Percentiles rank a stretch among this genome's conserved stretches.
These are phyloP conservation scores for Exophiala xenobiotica DNA, from an alignment of 2,329 filamentous ascomycete species.

Conservation along the genomic window DNA sequence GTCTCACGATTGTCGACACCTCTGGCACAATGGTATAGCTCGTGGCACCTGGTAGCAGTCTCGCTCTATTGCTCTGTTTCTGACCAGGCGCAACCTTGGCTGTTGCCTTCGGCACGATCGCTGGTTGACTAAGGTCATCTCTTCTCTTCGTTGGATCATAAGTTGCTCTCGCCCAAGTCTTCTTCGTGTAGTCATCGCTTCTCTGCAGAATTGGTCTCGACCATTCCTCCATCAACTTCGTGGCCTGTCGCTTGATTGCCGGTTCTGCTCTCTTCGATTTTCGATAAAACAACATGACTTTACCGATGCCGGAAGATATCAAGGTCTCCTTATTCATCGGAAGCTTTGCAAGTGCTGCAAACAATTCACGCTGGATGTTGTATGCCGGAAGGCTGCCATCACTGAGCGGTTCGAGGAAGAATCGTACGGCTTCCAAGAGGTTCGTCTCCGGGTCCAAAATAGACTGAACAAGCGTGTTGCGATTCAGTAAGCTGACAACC, in stretches of 20 bases:
- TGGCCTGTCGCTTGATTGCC: constrained; percentile 88
- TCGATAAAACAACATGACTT: constrained; percentile 95
- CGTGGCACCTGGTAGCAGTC: constrained; percentile 58
- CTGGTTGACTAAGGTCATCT: constrained; percentile 35
- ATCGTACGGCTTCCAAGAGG: constrained; percentile 89
- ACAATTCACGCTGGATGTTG: constrained; percentile 94
- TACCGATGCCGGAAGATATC: constrained; percentile 88
- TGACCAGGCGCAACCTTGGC: constrained; percentile 27
- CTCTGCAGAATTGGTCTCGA: constrained; percentile 90
- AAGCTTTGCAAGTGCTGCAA: constrained; percentile 73
- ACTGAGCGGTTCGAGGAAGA: constrained; percentile 93
- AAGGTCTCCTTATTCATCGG: constrained; percentile 90
- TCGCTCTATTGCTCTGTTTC: constrained; percentile 52
- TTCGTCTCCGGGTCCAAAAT: constrained; percentile 94
- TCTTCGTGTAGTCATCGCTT: constrained; percentile 92
- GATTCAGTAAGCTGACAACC: constrained; percentile 83
- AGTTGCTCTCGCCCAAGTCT: constrained; percentile 57
- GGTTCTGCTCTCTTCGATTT: constrained; percentile 87
- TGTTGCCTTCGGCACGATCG: constrained; percentile 46
- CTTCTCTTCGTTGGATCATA: constrained; percentile 54
- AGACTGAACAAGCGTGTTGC: constrained; percentile 76
- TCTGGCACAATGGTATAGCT: constrained; percentile 64
- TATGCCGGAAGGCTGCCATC: constrained; percentile 94
- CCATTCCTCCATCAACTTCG: constrained; percentile 92
- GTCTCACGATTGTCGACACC: constrained; percentile 19